Conservation (phyloP, 441 rosid genomes). For the Omphalea diandra region DNA sequence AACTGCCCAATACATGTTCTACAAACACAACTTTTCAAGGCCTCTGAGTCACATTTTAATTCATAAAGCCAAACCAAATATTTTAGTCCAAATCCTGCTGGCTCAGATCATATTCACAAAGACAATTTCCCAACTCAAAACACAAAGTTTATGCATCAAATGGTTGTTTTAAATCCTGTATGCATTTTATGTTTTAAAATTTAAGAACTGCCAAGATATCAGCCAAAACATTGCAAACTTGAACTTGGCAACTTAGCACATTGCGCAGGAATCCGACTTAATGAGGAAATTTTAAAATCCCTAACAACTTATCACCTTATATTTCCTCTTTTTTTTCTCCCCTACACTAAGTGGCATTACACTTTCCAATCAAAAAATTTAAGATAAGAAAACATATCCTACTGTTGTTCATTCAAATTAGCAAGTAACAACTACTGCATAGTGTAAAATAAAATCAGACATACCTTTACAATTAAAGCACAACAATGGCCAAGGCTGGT, state of each 20-base stretch:
- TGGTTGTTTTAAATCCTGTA: neutral
- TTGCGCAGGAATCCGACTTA: neutral
- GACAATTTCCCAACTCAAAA: neutral
- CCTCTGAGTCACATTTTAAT: neutral
- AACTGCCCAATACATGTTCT: neutral
- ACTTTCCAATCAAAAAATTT: neutral
- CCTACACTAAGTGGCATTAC: too few species aligned
- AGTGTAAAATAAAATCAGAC: neutral
- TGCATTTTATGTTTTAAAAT: neutral
- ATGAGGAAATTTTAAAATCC: neutral
- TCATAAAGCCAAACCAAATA: neutral
- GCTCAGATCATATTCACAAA: neutral
- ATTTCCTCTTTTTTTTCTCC: too few species aligned
- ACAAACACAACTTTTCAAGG: neutral
- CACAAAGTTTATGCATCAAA: neutral
- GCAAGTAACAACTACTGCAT: too few species aligned
- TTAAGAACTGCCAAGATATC: neutral
- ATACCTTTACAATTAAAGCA: constrained; percentile 8
- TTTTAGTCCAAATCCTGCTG: neutral
- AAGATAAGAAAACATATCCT: constrained; percentile 1
- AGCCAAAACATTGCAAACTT: neutral
- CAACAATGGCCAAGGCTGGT: constrained; percentile 10
- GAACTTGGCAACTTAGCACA: neutral
- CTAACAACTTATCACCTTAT: too few species aligned
- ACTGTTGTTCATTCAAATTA: neutral